A percentile compares a stretch with the other conserved stretches of the same genome.
Conservation (phyloP, 805 yeast species). For the Zygosaccharomyces siamensis region DNA sequence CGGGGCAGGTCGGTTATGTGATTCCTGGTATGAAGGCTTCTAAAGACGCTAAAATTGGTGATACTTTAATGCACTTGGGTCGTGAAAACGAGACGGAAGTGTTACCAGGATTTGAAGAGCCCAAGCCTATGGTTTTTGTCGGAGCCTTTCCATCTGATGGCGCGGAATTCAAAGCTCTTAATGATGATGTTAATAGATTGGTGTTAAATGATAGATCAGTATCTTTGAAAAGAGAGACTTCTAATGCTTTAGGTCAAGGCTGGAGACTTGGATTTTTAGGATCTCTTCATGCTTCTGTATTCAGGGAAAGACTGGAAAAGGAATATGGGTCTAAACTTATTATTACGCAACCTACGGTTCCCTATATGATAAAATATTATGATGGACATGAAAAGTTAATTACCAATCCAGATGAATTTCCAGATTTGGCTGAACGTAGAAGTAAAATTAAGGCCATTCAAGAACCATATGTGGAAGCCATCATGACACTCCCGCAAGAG, state of each 20-base stretch:
- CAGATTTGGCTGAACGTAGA: slow-evolving; percentile 44
- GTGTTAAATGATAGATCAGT: slow-evolving; percentile 92
- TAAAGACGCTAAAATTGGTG: slow-evolving; percentile 84
- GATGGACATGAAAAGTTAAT: slow-evolving; percentile 63
- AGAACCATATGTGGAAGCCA: slow-evolving; percentile 89
- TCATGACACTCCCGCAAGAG: slow-evolving; percentile 87
- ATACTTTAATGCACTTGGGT: slow-evolving; percentile 68
- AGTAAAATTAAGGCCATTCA: slow-evolving; percentile 43
- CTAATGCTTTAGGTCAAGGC: slow-evolving; percentile 93
- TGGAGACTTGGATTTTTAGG: slow-evolving; percentile 97
- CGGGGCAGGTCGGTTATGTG: slow-evolving; percentile 94
- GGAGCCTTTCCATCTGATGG: slow-evolving; percentile 98
- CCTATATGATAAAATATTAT: slow-evolving; percentile 67
- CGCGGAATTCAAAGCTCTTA: slow-evolving; percentile 78
- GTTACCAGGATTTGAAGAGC: slow-evolving; percentile 91
- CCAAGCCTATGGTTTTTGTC: slow-evolving; percentile 96
- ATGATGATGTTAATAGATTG: slow-evolving; percentile 82
- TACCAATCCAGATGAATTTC: slow-evolving; percentile 92
- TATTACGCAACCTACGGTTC: slow-evolving; percentile 94
- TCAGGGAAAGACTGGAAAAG: slow-evolving; percentile 83
- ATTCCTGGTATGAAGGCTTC: slow-evolving; percentile 93
- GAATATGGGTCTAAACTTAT: slow-evolving; percentile 92
- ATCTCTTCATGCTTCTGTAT: slow-evolving; percentile 90
- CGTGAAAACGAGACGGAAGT: slow-evolving; percentile 56
- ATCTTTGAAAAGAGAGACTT: slow-evolving; percentile 80